Evolutionary conservation across 2,329 filamentous ascomycete genomes (phyloP).

Genomic region (Hymenotorrendiella dingleyae): DNA sequence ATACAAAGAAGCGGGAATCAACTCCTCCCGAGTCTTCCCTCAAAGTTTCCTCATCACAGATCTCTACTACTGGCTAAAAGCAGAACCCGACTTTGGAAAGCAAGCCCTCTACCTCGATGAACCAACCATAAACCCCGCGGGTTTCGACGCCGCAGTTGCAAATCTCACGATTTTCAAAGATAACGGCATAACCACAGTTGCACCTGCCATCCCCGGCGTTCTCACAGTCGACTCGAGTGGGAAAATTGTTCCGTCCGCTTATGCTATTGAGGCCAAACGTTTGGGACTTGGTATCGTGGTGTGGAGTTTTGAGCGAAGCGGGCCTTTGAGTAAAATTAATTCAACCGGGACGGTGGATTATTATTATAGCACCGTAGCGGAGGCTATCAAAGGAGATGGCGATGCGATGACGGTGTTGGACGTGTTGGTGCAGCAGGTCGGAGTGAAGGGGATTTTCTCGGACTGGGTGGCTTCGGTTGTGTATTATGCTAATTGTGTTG

Average conservation of each 20-base stretch:
- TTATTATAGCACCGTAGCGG: conserved; percentile 10
- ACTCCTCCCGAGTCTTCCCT: conserved; percentile 12
- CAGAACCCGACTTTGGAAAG: conserved; percentile 14
- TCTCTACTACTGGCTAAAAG: conserved; percentile 18
- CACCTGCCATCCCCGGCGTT: conserved; percentile 14
- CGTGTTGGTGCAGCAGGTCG: conserved; percentile 13
- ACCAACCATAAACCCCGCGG: conserved; percentile 9
- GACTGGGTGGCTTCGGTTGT: conserved; percentile 16
- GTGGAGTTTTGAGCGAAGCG: conserved; percentile 18
- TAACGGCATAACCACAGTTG: conserved; percentile 16
- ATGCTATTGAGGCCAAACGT: conserved; percentile 12
- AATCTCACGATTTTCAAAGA: conserved; percentile 9
- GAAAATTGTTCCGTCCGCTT: conserved; percentile 15
- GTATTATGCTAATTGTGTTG: conserved; percentile 20
- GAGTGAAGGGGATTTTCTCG: conserved; percentile 15
- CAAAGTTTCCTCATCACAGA: conserved; percentile 16
- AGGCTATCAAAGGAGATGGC: conserved; percentile 13
- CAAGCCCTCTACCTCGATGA: conserved; percentile 21
- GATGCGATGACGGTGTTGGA: conserved; percentile 15
- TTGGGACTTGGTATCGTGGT: conserved; percentile 16
- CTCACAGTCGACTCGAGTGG: conserved; percentile 11
- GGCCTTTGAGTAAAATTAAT: conserved; percentile 7
- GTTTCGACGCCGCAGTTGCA: conserved; percentile 3
- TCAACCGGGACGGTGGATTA: conserved; percentile 7
- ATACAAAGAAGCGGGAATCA: conserved; percentile 14